Percentiles rank a stretch among this genome's conserved stretches.
Evolutionary conservation across 1,284 basidiomycete species (phyloP).

Genomic region (Sutorius eximius): DNA sequence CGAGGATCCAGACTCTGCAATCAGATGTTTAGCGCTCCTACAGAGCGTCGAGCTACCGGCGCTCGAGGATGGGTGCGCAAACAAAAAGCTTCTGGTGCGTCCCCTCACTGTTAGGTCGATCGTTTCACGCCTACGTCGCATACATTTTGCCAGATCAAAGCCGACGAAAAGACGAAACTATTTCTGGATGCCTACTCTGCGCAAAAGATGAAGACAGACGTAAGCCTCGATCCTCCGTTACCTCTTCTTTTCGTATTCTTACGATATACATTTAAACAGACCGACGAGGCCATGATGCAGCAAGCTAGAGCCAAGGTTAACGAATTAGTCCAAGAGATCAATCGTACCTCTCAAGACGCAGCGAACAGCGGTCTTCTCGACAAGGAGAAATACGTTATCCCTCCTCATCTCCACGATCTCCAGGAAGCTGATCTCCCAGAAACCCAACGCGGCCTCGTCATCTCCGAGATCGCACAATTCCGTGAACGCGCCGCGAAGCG

Average conservation of each 20-base stretch:
- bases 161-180: slow-evolving; percentile 88
- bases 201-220: slow-evolving; percentile 78
- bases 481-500: slow-evolving; percentile 83
- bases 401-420: slow-evolving; percentile 91
- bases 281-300: slow-evolving; percentile 54
- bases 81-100: slow-evolving; percentile 85
- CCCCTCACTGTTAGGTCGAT: slow-evolving; percentile 18
- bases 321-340: slow-evolving; percentile 59
- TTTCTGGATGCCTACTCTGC: slow-evolving; percentile 84
- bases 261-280: slow-evolving; percentile 38
- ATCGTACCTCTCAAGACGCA: slow-evolving; percentile 63
- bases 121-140: slow-evolving; percentile 41
- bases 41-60: slow-evolving; percentile 87
- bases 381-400: slow-evolving; percentile 83
- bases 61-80: slow-evolving; percentile 78
- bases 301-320: slow-evolving; percentile 59
- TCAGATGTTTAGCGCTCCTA: slow-evolving; percentile 78
- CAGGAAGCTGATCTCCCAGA: slow-evolving; percentile 96
- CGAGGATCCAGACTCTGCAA: slow-evolving; percentile 85
- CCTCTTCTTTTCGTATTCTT: not conserved
- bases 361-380: slow-evolving; percentile 66
- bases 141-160: slow-evolving; percentile 65
- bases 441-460: slow-evolving; percentile 88
- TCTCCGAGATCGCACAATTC: slow-evolving; percentile 94
- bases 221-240: slow-evolving; percentile 32